Evolutionary conservation across 306 rosid species (phyloP).

Genomic region (Prunus mira): DNA sequence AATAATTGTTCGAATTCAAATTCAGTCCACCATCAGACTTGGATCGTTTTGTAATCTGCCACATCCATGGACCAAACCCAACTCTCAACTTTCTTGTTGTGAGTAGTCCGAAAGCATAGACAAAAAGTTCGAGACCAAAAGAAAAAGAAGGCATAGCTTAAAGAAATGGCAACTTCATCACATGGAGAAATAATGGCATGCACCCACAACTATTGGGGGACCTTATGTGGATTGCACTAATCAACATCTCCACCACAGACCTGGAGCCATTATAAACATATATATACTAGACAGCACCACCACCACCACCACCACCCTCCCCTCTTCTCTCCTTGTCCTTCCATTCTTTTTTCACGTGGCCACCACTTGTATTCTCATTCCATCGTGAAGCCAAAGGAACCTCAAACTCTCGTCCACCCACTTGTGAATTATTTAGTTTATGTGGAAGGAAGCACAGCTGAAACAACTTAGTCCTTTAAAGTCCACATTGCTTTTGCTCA

Average conservation of each 20-base stretch:
- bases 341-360: slow-evolving; percentile 17
- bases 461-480: too few relatives aligned
- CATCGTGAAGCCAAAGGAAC: slow-evolving; percentile 22
- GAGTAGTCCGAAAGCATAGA: too few relatives aligned
- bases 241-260: background rate
- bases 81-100: too few relatives aligned
- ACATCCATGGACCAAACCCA: background rate
- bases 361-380: slow-evolving; percentile 15
- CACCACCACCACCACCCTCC: background rate
- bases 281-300: background rate
- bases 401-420: background rate
- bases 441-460: too few relatives aligned
- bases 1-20: background rate
- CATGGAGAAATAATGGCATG: background rate
- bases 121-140: background rate
- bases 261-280: background rate
- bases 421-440: background rate
- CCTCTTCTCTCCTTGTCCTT: background rate
- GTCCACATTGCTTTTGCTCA: too few relatives aligned
- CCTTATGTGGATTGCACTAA: slow-evolving; percentile 15
- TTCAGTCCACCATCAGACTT: background rate
- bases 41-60: background rate
- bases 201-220: too few relatives aligned
- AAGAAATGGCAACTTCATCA: background rate
- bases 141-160: background rate